phyloP scores from a whole-genome alignment of 306 rosid species.

The Corylus heterophylla region DNA sequence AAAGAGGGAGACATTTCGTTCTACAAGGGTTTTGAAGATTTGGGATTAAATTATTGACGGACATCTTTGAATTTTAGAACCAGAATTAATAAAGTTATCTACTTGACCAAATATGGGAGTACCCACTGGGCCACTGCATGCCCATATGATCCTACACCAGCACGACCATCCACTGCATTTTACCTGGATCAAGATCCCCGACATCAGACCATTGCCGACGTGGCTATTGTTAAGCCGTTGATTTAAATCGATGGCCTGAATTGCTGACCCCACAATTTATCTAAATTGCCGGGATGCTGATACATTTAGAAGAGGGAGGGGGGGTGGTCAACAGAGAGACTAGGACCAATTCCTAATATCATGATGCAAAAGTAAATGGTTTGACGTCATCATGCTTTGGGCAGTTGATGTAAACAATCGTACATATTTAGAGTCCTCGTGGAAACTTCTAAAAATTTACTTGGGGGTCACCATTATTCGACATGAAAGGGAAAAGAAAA shows the following conservation, averaged over 20 bases:
- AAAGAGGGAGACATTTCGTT: too few species aligned
- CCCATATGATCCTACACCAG: slow-evolving; percentile 2
- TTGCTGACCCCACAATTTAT: too few species aligned
- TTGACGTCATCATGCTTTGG: neutral
- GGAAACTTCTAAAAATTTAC: too few species aligned
- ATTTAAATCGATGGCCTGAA: too few species aligned
- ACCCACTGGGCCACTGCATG: neutral
- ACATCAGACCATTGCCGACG: too few species aligned
- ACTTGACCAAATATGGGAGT: neutral
- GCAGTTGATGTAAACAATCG: neutral
- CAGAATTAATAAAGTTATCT: neutral
- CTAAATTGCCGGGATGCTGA: too few species aligned
- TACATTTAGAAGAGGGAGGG: neutral
- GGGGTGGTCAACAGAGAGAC: neutral
- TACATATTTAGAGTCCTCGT: too few species aligned
- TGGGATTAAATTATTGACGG: neutral
- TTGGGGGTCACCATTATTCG: too few species aligned
- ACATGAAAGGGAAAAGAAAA: neutral
- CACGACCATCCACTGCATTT: neutral
- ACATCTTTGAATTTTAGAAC: neutral
- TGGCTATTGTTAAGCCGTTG: too few species aligned
- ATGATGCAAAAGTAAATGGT: neutral
- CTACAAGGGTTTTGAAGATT: neutral
- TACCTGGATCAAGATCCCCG: too few species aligned
- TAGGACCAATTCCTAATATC: neutral